Evolutionary conservation across 192 early-diverging fungal species (phyloP).

Genomic region (Podila epigama): DNA sequence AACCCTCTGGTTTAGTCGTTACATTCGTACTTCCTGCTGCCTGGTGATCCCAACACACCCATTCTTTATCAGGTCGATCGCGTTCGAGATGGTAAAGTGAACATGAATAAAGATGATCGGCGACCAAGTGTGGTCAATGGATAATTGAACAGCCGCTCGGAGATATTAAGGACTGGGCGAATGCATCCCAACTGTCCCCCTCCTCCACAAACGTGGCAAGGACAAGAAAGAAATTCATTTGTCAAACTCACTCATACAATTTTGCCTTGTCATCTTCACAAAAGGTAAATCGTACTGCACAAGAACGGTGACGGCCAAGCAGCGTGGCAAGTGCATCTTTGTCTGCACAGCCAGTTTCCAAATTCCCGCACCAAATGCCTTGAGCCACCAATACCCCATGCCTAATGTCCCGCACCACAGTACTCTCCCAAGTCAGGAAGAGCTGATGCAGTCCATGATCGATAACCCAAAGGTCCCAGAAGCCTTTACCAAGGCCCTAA

Average conservation of each 20-base stretch:
- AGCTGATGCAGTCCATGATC: slow-evolving; percentile 28
- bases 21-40: slow-evolving; percentile 88
- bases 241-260: not conserved
- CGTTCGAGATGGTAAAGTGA: slow-evolving; percentile 68
- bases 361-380: slow-evolving; percentile 59
- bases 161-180: too few relatives aligned
- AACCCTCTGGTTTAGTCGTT: slow-evolving; percentile 62
- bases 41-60: slow-evolving; percentile 75
- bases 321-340: slow-evolving; percentile 82
- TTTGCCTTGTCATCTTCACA: not conserved
- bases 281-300: slow-evolving; percentile 64
- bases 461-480: slow-evolving; percentile 36
- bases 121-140: too few relatives aligned
- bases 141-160: too few relatives aligned
- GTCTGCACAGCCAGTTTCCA: slow-evolving; percentile 79
- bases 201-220: too few relatives aligned
- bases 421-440: slow-evolving; percentile 35
- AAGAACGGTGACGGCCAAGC: slow-evolving; percentile 77
- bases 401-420: slow-evolving; percentile 54
- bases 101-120: not conserved
- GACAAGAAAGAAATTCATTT: too few relatives aligned
- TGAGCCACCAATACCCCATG: slow-evolving; percentile 79
- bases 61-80: slow-evolving; percentile 82
- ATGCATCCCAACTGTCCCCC: too few relatives aligned
- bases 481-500: slow-evolving; percentile 4